Conservation (phyloP, 176 grass and related monocot genomes). For the Avena atlantica region DNA sequence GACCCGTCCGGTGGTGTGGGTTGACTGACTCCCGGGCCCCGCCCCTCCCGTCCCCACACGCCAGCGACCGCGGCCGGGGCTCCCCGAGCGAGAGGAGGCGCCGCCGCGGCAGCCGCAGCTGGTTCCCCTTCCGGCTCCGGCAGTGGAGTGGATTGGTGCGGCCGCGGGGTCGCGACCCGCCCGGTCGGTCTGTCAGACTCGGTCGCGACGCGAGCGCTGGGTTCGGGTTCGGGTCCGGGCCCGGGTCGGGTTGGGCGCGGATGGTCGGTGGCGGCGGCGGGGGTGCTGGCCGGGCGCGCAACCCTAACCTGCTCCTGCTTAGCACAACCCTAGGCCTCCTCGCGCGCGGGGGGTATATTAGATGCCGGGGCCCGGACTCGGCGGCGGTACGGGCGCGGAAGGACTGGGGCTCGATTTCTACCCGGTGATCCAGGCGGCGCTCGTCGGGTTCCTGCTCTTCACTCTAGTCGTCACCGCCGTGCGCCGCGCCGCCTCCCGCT, state of each 20-base stretch:
- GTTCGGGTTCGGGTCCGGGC: neutral
- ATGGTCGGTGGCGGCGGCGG: slow-evolving; percentile 54
- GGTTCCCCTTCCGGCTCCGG: slow-evolving; percentile 41
- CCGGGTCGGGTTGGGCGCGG: slow-evolving; percentile 10
- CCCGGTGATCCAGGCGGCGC: slow-evolving; percentile 66
- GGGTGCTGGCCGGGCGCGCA: slow-evolving; percentile 44
- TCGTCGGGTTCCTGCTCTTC: slow-evolving; percentile 54
- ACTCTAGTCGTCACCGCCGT: slow-evolving; percentile 52
- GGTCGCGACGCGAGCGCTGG: no score
- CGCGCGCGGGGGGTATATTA: slow-evolving; percentile 42
- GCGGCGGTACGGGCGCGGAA: slow-evolving; percentile 12
- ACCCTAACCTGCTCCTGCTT: slow-evolving; percentile 30
- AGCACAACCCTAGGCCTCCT: slow-evolving; percentile 27
- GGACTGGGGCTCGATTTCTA: slow-evolving; percentile 56
- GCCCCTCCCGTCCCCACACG: neutral
- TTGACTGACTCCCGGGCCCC: slow-evolving; percentile 21
- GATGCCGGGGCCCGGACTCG: slow-evolving; percentile 58
- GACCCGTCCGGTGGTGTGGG: neutral
- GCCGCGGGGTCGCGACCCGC: neutral
- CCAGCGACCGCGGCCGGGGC: slow-evolving; percentile 21
- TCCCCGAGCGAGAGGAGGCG: neutral
- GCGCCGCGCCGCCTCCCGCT: slow-evolving; percentile 74
- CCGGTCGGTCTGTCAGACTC: neutral
- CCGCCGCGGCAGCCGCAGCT: neutral
- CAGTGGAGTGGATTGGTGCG: neutral